Evolutionary conservation across 2,329 filamentous ascomycete species (phyloP).

Genomic region (Hymenoscyphus fructigenus): DNA sequence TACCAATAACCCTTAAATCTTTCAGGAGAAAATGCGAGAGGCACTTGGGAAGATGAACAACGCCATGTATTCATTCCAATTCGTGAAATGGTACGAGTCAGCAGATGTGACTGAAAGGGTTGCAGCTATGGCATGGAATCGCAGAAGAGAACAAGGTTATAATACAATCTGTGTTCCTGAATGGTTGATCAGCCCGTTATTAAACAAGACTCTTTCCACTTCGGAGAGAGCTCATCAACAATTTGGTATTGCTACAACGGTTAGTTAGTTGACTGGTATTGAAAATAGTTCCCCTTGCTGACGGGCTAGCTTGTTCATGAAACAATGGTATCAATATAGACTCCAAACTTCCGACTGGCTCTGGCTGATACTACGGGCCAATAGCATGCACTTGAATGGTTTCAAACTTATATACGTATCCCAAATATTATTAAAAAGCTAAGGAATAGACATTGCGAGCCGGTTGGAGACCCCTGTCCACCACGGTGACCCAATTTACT

Average conservation of each 20-base stretch:
- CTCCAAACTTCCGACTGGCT: neutral
- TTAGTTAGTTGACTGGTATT: neutral
- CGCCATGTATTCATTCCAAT: neutral
- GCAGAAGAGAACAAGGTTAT: neutral
- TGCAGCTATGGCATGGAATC: neutral
- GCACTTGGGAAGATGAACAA: neutral
- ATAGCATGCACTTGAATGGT: neutral
- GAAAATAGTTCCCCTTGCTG: neutral
- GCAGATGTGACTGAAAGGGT: neutral
- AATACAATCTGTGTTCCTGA: neutral
- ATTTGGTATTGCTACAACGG: neutral
- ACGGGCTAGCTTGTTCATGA: neutral
- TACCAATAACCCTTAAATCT: neutral
- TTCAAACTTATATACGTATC: neutral
- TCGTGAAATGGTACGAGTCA: neutral
- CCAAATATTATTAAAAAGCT: neutral
- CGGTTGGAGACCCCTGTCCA: neutral
- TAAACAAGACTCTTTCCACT: neutral
- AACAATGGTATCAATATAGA: neutral
- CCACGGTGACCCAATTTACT: neutral
- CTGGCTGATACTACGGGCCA: neutral
- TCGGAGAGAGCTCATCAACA: neutral
- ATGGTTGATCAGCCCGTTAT: neutral
- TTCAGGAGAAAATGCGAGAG: neutral
- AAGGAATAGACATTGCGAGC: neutral